A percentile compares a stretch with the other conserved stretches of the same genome.
phyloP scores from a whole-genome alignment of 495 filamentous ascomycete species.

The Filosporella fistucella region DNA sequence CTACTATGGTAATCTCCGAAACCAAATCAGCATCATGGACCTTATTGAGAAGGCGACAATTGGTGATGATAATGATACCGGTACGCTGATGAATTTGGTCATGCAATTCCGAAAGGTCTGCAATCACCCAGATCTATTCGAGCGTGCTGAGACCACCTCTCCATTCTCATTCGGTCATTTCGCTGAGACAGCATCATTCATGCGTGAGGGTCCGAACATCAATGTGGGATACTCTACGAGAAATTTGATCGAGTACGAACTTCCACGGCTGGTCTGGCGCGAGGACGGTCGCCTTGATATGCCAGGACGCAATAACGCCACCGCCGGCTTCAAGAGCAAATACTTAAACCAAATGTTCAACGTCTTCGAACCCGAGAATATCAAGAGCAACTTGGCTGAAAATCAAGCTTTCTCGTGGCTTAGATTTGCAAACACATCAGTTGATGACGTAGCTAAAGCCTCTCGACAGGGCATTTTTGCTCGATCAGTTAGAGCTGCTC shows the following conservation, averaged over 20 bases:
- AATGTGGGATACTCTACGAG: constrained; percentile 83
- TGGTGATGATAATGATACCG: constrained; percentile 90
- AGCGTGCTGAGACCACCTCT: constrained; percentile 86
- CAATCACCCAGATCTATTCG: constrained; percentile 96
- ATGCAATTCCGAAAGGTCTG: constrained; percentile 99
- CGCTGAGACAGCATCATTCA: constrained; percentile 90
- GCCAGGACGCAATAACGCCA: constrained; percentile 67
- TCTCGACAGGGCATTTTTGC: constrained; percentile 54
- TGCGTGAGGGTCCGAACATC: constrained; percentile 79
- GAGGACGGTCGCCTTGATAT: constrained; percentile 72
- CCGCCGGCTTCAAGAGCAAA: constrained; percentile 70
- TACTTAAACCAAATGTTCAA: constrained; percentile 78
- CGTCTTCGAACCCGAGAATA: constrained; percentile 80
- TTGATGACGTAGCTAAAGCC: constrained; percentile 60
- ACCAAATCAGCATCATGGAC: constrained; percentile 98
- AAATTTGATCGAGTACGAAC: constrained; percentile 75
- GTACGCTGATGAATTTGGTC: constrained; percentile 96
- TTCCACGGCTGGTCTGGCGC: constrained; percentile 75
- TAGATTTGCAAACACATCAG: constrained; percentile 76
- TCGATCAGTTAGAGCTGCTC: constrained; percentile 50
- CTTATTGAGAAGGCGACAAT: constrained; percentile 94
- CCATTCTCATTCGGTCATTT: constrained; percentile 79
- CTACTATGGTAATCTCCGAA: constrained; percentile 83
- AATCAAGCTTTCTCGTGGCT: constrained; percentile 81
- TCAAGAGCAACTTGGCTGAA: constrained; percentile 50